phyloP scores from a whole-genome alignment of 2,329 filamentous ascomycete species.

The Cytospora paraplurivora region DNA sequence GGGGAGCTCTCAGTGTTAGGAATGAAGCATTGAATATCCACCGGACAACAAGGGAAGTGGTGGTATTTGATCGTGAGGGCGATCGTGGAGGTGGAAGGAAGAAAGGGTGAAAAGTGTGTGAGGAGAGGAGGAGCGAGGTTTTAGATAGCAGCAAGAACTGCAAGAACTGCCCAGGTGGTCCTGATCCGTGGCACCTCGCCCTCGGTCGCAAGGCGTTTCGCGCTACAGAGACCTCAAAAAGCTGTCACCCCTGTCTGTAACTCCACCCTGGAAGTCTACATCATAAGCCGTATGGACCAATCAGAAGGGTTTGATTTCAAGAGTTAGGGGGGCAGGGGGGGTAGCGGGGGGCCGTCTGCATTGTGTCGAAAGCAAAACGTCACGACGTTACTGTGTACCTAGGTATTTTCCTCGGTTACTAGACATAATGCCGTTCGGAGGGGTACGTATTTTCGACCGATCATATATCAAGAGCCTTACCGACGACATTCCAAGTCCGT shows the following conservation, averaged over 20 bases:
- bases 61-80: slow-evolving; percentile 7
- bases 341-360: background rate
- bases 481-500: background rate
- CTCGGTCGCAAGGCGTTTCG: slow-evolving; percentile 25
- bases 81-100: slow-evolving; percentile 10
- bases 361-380: slow-evolving; percentile 25
- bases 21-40: slow-evolving; percentile 28
- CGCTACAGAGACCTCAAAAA: slow-evolving; percentile 18
- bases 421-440: slow-evolving; percentile 15
- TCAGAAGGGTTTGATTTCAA: slow-evolving; percentile 24
- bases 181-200: slow-evolving; percentile 24
- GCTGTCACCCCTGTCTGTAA: slow-evolving; percentile 21
- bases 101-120: slow-evolving; percentile 22
- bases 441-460: slow-evolving; percentile 28
- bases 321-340: slow-evolving; percentile 16
- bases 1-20: slow-evolving; percentile 31
- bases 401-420: background rate
- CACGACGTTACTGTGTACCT: slow-evolving; percentile 14
- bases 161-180: slow-evolving; percentile 16
- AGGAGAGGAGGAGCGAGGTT: slow-evolving; percentile 27
- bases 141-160: slow-evolving; percentile 27
- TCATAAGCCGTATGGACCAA: slow-evolving; percentile 24
- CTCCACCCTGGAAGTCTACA: slow-evolving; percentile 20
- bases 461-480: slow-evolving; percentile 1
- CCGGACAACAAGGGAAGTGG: slow-evolving; percentile 13